Conservation (phyloP, 345 rosid genomes). For the Capsella bursapastoris region DNA sequence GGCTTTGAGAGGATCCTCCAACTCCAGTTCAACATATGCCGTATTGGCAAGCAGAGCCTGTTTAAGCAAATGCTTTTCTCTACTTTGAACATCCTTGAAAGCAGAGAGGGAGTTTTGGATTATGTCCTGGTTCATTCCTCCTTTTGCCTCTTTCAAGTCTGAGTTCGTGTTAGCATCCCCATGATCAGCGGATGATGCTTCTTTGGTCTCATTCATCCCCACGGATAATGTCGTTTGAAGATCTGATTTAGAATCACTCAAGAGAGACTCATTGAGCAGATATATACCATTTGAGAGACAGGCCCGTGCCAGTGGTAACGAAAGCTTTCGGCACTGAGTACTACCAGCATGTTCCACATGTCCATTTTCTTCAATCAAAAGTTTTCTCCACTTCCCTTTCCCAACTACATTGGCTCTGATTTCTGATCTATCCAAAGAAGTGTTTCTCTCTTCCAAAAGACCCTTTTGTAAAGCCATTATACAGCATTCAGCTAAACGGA, state of each 20-base stretch:
- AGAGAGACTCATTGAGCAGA: conserved; percentile 59
- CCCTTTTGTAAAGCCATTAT: conserved; percentile 86
- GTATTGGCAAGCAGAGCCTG: conserved; percentile 79
- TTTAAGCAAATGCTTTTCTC: conserved; percentile 66
- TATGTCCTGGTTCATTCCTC: conserved; percentile 68
- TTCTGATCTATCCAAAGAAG: conserved; percentile 58
- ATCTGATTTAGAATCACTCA: conserved; percentile 49
- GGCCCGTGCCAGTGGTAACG: conserved; percentile 76
- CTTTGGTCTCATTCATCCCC: conserved; percentile 59
- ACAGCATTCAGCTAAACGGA: conserved; percentile 95
- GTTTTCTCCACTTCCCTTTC: conserved; percentile 92
- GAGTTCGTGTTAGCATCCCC: conserved; percentile 66
- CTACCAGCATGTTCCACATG: conserved; percentile 46
- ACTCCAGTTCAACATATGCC: conserved; percentile 88
- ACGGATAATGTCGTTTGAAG: conserved; percentile 46
- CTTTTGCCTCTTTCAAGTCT: conserved; percentile 77
- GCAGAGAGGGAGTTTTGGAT: conserved; percentile 63
- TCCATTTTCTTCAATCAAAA: conserved; percentile 66
- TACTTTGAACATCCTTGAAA: conserved; percentile 53
- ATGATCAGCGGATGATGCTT: conserved; percentile 47
- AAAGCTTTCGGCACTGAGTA: conserved; percentile 69
- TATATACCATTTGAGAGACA: conserved; percentile 81
- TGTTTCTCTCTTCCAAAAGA: conserved; percentile 50
- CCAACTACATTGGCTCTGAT: conserved; percentile 70
- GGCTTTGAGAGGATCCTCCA: conserved; percentile 83